Evolutionary conservation across 2,329 filamentous ascomycete genomes (phyloP).

Genomic region (Xylariaceae sp.): DNA sequence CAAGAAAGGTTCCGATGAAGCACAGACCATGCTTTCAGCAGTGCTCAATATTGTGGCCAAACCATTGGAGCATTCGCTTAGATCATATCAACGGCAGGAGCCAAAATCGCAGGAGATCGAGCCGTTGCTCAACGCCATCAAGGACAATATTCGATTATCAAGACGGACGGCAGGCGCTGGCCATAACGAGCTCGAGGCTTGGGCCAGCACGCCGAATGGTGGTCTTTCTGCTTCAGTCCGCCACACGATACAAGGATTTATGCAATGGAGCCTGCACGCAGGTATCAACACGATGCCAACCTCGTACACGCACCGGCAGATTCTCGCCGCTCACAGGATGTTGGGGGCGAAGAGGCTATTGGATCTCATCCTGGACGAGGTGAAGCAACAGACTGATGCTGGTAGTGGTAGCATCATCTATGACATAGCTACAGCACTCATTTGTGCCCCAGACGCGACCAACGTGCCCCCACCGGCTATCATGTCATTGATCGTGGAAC

Average conservation of each 20-base stretch:
- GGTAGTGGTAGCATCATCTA: slow-evolving; percentile 59
- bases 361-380: slow-evolving; percentile 61
- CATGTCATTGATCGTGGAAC: slow-evolving; percentile 33
- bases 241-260: slow-evolving; percentile 57
- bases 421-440: slow-evolving; percentile 64
- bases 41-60: slow-evolving; percentile 69
- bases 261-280: slow-evolving; percentile 62
- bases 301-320: slow-evolving; percentile 67
- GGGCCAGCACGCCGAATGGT: slow-evolving; percentile 53
- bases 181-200: slow-evolving; percentile 64
- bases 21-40: slow-evolving; percentile 63
- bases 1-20: slow-evolving; percentile 66
- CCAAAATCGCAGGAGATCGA: slow-evolving; percentile 66
- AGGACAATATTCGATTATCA: slow-evolving; percentile 53
- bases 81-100: slow-evolving; percentile 61
- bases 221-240: slow-evolving; percentile 57
- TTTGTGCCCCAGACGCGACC: slow-evolving; percentile 62
- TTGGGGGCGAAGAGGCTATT: slow-evolving; percentile 60
- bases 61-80: slow-evolving; percentile 62
- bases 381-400: slow-evolving; percentile 57
- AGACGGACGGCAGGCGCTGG: slow-evolving; percentile 60
- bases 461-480: slow-evolving; percentile 39
- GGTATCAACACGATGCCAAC: slow-evolving; percentile 54
- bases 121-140: slow-evolving; percentile 62
- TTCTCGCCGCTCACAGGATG: slow-evolving; percentile 57